Evolutionary conservation across 2,329 filamentous ascomycete genomes (phyloP).

Genomic region (Capronia epimyces): DNA sequence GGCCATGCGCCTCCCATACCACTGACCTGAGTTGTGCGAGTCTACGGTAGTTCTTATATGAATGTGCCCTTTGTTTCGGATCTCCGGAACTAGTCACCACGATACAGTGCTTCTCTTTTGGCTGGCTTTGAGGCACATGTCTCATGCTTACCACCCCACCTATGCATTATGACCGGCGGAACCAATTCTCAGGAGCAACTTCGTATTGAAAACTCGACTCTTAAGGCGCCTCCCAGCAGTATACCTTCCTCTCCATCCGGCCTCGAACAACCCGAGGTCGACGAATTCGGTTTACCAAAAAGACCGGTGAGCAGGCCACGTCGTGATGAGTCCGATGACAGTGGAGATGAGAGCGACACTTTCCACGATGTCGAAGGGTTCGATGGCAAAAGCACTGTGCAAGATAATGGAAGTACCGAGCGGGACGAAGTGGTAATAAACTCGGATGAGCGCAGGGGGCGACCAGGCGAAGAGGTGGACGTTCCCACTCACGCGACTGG

Average conservation of each 20-base stretch:
- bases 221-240: neutral
- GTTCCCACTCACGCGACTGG: neutral
- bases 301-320: constrained; percentile 30
- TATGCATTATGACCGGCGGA: constrained; percentile 23
- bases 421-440: neutral
- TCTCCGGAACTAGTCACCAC: neutral
- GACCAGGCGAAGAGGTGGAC: neutral
- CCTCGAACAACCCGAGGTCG: constrained; percentile 45
- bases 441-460: constrained; percentile 14
- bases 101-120: neutral
- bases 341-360: constrained; percentile 37
- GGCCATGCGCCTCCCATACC: neutral
- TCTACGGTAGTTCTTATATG: neutral
- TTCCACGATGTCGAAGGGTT: constrained; percentile 37
- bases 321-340: constrained; percentile 29
- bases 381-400: constrained; percentile 18
- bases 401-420: constrained; percentile 5
- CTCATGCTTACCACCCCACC: constrained; percentile 15
- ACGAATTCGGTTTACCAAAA: constrained; percentile 67
- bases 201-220: constrained; percentile 1
- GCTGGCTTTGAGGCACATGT: constrained; percentile 18
- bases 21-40: neutral
- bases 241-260: neutral
- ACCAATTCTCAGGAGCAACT: constrained; percentile 8
- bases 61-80: constrained; percentile 1